Conservation (phyloP, 768 basidiomycete genomes). For the Russula olivacea region DNA sequence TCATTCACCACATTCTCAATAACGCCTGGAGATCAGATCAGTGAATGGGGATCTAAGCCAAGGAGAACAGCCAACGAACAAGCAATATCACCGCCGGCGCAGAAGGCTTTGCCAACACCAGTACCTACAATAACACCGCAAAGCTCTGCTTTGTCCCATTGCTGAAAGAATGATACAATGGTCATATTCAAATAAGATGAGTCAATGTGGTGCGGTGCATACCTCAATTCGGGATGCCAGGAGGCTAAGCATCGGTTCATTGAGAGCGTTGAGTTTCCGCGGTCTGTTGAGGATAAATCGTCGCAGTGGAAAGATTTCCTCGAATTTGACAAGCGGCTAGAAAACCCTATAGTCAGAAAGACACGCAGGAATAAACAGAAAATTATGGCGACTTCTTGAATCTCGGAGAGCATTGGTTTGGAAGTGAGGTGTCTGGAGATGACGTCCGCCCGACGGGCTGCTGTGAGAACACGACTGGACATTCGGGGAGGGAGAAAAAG, state of each 20-base stretch:
- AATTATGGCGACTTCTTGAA: constrained; percentile 6
- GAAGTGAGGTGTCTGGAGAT: constrained; percentile 36
- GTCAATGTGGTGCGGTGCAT: constrained; percentile 21
- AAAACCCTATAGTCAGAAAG: constrained; percentile 15
- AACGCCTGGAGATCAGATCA: constrained; percentile 42
- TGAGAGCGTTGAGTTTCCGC: constrained; percentile 74
- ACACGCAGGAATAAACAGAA: not conserved
- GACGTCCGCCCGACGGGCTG: constrained; percentile 31
- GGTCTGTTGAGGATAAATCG: constrained; percentile 78
- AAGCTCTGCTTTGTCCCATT: constrained; percentile 68
- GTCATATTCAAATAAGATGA: not conserved
- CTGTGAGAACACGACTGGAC: constrained; percentile 21
- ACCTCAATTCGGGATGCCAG: constrained; percentile 76
- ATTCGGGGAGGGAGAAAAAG: constrained; percentile 10
- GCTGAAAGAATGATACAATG: constrained; percentile 39
- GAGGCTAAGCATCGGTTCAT: constrained; percentile 66
- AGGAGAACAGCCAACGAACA: constrained; percentile 42
- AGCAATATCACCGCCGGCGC: constrained; percentile 91
- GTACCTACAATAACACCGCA: constrained; percentile 68
- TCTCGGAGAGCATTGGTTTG: not conserved
- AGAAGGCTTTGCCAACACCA: constrained; percentile 75
- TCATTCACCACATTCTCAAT: constrained; percentile 45
- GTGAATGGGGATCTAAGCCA: not conserved
- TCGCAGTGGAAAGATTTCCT: constrained; percentile 56
- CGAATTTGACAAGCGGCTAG: constrained; percentile 53